Evolutionary conservation across 202 grass and related monocot species (phyloP), one percentile per base, ranked within the genome.

Genomic region (Saccharum hybrid): DNA sequence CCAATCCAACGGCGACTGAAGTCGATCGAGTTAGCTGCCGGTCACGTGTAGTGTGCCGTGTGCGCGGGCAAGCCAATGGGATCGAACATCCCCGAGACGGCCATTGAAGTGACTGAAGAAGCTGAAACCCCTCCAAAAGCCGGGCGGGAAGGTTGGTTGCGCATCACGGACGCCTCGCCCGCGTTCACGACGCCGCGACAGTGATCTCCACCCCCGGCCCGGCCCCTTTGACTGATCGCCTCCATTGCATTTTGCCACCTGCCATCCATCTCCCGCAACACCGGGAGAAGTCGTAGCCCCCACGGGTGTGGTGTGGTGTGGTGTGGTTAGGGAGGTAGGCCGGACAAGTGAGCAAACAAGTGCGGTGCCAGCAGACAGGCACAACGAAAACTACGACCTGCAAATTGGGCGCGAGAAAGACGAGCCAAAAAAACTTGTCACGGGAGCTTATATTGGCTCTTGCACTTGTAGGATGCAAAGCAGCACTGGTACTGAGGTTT

Each of bases 141-240:
- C 33, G 36, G 43, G n/a, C 71, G 19, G 54, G 80, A 83, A 6
- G 57, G 57, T 61, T 37, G 86, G 80, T 78, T 78, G 86, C 66
- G 66, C 66, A 7, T 88, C 86, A 83, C 80, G 86, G 86, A 18
- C 72, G 86, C 57, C 86, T 83, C 42, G 74, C 74, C 73, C 2
- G 73, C 7, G 86, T 26, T 30, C 36, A 43, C 71, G 85, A n/a
- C 83, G 41, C 13, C 26, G 31, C 10, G 76, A 88, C 74, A 88
- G 66, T 46, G 80, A 83, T 83, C 74, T 67, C 56, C 86, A 65
- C 79, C 73, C 18, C 66, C 43, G 3, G 60, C 10, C 26, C 30
- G 26, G 12, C 26, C 23, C 66, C 73, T 73, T 73, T 64, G 85
- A 73, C 51, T 19, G 37, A 0, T 21, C 62, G 6, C 63, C 57